Evolutionary conservation across 352 stramenopile species (phyloP), one percentile per base, ranked within the genome.

Genomic region (Pythium folliculosum): DNA sequence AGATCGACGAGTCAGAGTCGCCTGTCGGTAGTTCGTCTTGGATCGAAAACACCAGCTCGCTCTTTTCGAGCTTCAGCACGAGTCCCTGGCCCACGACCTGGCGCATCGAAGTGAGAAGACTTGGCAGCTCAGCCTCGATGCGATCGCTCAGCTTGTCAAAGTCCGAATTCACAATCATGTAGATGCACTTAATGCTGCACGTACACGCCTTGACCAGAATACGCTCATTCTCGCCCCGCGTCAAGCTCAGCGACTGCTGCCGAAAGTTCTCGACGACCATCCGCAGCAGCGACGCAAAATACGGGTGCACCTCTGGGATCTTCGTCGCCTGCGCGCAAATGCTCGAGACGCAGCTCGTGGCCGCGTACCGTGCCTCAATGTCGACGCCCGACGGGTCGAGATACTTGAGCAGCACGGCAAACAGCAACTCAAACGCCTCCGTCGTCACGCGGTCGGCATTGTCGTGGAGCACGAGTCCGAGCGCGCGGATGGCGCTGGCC

Each of bases 261-360:
- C 86, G 80, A 55, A 94, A 91, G 62, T 96, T 96, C 69, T 96
- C 88, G 43, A 92, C 82, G 51, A 93, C 82, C 72, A 93, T 91
- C 17, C 82, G 84, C 67, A 94, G 61, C 75, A 96, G 77, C 67
- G 77, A 73, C 48, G 80, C 71, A 80, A 92, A 91, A 69, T 84
- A 87, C 40, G 79, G 75, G 59, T 89, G 80, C 38, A 90, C 78
- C 53, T 89, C 77, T 1, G 88, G 80, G 32, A 84, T 88, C 68
- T 90, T 88, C n/a, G 77, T 77, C 0, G 82, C 77, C 27, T 90
- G 83, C 0, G 77, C 77, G 65, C 81, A 92, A 51, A 96, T 90
- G 51, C 87, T 90, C 21, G 86, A 89, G 30, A 94, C 81, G 63
- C 86, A 94, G 65, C 80, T 94, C n/a, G 88, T 96, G 4, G 88